phyloP scores from a whole-genome alignment of 208 protist genomes.

The Acanthamoeba sp. region DNA sequence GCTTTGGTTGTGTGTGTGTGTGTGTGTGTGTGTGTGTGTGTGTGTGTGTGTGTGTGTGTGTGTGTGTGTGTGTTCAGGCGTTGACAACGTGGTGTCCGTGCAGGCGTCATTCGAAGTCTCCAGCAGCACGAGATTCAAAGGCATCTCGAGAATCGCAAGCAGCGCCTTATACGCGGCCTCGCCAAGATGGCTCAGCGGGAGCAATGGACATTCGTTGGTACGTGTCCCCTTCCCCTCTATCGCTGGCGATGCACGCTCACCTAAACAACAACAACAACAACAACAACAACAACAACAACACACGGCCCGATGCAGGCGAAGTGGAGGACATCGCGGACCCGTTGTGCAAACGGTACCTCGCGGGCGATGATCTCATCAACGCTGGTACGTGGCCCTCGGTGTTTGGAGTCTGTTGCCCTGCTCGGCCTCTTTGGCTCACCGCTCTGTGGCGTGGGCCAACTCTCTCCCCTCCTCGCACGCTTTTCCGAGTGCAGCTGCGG shows the following conservation, averaged over 20 bases:
- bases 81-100: too few relatives aligned
- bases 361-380: neutral
- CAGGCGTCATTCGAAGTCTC: neutral
- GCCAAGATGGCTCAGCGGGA: neutral
- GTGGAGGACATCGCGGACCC: neutral
- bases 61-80: too few relatives aligned
- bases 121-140: conserved; percentile 3
- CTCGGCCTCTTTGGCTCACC: too few relatives aligned
- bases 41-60: neutral
- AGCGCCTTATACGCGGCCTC: neutral
- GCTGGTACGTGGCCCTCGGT: neutral
- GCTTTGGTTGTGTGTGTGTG: neutral
- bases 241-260: too few relatives aligned
- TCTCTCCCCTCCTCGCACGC: too few relatives aligned
- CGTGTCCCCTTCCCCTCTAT: neutral
- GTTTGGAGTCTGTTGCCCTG: too few relatives aligned
- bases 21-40: neutral
- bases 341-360: neutral
- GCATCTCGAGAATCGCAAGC: neutral
- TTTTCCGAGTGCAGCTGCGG: neutral
- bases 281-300: too few relatives aligned
- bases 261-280: too few relatives aligned
- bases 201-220: neutral
- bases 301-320: too few relatives aligned
- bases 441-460: too few relatives aligned